Conservation (phyloP, 2,329 filamentous ascomycete species). For the Clarireedia paspali region DNA sequence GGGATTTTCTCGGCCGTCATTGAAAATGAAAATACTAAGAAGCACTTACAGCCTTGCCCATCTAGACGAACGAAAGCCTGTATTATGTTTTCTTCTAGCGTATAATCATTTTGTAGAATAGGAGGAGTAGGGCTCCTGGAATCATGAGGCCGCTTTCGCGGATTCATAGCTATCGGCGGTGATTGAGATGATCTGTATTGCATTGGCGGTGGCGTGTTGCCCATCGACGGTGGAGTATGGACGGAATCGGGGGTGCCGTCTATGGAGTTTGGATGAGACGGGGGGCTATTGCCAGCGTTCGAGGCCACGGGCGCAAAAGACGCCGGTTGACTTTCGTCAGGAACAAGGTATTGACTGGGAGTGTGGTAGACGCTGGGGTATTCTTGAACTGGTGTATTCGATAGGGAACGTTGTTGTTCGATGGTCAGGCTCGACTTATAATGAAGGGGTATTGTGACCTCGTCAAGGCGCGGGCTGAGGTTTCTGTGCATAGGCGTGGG, state of each 20-base stretch:
- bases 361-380: background rate
- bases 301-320: background rate
- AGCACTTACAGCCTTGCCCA: slow-evolving; percentile 14
- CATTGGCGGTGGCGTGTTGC: slow-evolving; percentile 6
- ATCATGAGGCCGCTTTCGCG: slow-evolving; percentile 15
- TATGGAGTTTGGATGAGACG: background rate
- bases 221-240: slow-evolving; percentile 5
- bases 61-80: slow-evolving; percentile 24
- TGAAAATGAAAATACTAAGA: background rate
- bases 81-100: slow-evolving; percentile 25
- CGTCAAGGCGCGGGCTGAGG: slow-evolving; percentile 2
- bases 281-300: background rate
- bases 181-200: slow-evolving; percentile 6
- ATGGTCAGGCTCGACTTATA: slow-evolving; percentile 10
- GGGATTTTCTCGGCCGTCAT: no score
- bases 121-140: slow-evolving; percentile 15
- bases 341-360: background rate
- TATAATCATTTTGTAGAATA: slow-evolving; percentile 20
- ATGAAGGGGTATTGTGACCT: background rate
- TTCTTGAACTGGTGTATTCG: background rate
- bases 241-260: background rate
- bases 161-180: background rate
- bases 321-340: background rate
- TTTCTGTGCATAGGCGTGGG: background rate
- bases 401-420: slow-evolving; percentile 9